Evolutionary conservation across 2,329 filamentous ascomycete genomes (phyloP).

Genomic region (Sarocladium brachiariae): DNA sequence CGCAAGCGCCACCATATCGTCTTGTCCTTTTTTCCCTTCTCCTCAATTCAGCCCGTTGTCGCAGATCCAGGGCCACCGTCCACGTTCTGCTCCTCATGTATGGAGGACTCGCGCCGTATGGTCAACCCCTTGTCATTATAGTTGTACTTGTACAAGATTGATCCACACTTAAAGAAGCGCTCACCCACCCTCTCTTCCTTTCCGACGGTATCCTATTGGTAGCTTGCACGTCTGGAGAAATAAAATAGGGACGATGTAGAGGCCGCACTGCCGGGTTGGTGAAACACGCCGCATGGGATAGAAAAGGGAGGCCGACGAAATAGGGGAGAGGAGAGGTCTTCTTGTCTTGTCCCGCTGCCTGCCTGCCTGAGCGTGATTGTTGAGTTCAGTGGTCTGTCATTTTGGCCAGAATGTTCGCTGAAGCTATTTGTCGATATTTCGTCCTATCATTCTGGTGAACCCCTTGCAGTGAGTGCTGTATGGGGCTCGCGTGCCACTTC

Average conservation of each 20-base stretch:
- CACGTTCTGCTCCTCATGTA: neutral
- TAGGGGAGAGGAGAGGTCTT: neutral
- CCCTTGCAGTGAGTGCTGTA: too few species aligned
- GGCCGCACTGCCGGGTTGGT: neutral
- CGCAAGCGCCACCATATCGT: too few species aligned
- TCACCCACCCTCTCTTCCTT: neutral
- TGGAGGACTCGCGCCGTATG: neutral
- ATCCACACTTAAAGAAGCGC: neutral
- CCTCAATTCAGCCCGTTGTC: neutral
- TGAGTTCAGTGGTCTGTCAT: neutral
- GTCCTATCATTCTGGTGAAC: neutral
- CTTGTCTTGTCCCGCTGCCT: neutral
- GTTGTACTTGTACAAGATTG: too few species aligned
- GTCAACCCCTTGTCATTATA: neutral
- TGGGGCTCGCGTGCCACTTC: too few species aligned
- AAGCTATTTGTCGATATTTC: neutral
- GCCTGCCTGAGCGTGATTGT: neutral
- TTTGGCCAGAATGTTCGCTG: too few species aligned
- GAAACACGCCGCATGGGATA: slow-evolving; percentile 2
- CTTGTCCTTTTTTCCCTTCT: too few species aligned
- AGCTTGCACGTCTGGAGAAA: neutral
- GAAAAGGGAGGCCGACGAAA: too few species aligned
- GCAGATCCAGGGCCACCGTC: slow-evolving; percentile 4
- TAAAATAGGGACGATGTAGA: neutral
- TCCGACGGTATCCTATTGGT: slow-evolving; percentile 2